Base-by-base conservation (phyloP, 2,329 filamentous ascomycete genomes). In the Exophiala viscosa region DNA sequence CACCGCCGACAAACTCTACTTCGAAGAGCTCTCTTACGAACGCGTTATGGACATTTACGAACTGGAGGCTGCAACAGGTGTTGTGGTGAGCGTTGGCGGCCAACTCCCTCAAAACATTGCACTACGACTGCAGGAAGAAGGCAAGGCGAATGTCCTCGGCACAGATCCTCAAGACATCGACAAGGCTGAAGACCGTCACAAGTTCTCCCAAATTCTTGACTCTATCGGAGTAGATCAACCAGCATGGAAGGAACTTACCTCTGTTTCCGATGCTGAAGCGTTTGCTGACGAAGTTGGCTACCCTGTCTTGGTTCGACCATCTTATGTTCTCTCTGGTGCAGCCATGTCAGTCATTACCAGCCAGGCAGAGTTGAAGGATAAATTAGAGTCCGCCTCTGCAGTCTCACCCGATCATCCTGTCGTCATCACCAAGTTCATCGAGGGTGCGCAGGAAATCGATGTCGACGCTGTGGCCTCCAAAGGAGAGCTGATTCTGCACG, bases 21-120 rank as follows among this genome's bases (percentile, higher is more conserved):
- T 99, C 60, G 93, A 97, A 64, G 93, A 99, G 73, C 75, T 97
- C 49, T 93, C 87, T 71, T 97, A 96, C 69, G 93, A 97, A 76
- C 86, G 92, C 67, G 92, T 97, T 8, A 95, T 97, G 90, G 93
- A 99, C 70, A 97, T 97, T 61, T 96, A 96, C 70, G 93, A 97
- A 71, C 81, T 97, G 13, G 93, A 97, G 73, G 77, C 77, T 53
- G 85, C 91, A 5, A 83, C 79, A 48, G 92, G 91, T 63, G 90
- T 97, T 20, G 91, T 97, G 3, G 92, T 97, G 6, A 96, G 90
- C 54, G 90, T 97, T 9, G 93, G 93, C 67, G 93, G 93, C 39
- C 93, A 99, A 73, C 82, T 97, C 55, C 91, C 93, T 2, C 93
- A 99, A 74, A 97, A 97, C 76, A 96, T 97, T 67, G 93, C 93